Base-by-base conservation (phyloP, 805 yeast species). In the Yamadazyma paraphyllophila region DNA sequence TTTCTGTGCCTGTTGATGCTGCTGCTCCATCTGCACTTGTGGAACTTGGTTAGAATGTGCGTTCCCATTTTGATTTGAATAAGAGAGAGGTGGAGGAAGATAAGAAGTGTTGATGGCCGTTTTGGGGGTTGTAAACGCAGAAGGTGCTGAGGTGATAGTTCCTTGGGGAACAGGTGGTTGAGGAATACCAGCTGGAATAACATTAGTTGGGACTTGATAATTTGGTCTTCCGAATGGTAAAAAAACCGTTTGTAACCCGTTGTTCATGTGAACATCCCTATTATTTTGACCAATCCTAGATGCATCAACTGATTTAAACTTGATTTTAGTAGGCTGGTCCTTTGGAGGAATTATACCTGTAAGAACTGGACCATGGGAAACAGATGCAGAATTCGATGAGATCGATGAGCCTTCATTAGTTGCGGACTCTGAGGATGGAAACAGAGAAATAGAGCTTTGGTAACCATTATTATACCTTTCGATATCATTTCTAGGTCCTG, bases 191-290 rank as follows among this genome's bases (percentile, higher is more conserved):
- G 36, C 4, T 26, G 27, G 39, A 24, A 20, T 12, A 12, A 30
- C 27, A 17, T 12, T 30, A 17, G 20, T n/a, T 16, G 27, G 41
- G 25, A 25, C 20, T n/a, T 29, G 36, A 26, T 36, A 20, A 12
- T 39, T 32, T 24, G 44, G 25, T 29, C 40, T 35, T 16, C 45
- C 45, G 16, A 44, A 38, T 2, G 40, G 46, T 20, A 44, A 36
- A 26, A 44, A 44, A n/a, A 44, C 46, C 27, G 46, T 44, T 39
- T 44, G 46, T 25, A 38, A 25, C 4, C 46, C 46, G 17, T 44
- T 44, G 29, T 37, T 38, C 5, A 11, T 16, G 32, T 44, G 39
- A 16, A 38, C 31, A 33, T 44, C 46, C 3, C 43, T 20, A 14
- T 5, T 26, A 2, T 8, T 32, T 12, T 20, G 26, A 13, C 36